Percentiles rank a stretch among this genome's conserved stretches.
Evolutionary conservation across 164 flowering plant genomes (phyloP).

Genomic region (Kalanchoe fedtschenkoi): DNA sequence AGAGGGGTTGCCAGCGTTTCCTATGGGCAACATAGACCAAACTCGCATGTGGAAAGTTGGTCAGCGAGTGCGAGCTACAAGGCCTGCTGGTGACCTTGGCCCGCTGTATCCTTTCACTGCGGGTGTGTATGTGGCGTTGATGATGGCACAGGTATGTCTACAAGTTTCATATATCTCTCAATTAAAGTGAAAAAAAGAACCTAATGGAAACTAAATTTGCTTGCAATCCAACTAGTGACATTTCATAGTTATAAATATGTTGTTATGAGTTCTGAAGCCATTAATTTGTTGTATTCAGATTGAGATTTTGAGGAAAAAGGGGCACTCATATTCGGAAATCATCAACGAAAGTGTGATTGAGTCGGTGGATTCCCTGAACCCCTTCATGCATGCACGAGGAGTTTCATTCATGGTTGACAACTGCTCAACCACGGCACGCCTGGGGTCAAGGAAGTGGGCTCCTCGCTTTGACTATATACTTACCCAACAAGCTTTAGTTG

Average conservation of each 20-base stretch:
- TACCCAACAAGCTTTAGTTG: slow-evolving; percentile 83
- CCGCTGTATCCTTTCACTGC: slow-evolving; percentile 88
- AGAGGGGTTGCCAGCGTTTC: slow-evolving; percentile 90
- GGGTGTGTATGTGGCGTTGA: slow-evolving; percentile 81
- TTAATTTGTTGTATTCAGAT: slow-evolving; percentile 33
- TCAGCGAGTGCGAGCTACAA: slow-evolving; percentile 54
- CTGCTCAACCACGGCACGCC: slow-evolving; percentile 86
- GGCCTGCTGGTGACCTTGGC: slow-evolving; percentile 81
- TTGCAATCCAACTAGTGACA: too few relatives aligned
- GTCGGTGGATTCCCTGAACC: slow-evolving; percentile 85
- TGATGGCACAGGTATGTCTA: slow-evolving; percentile 92
- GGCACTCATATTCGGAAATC: slow-evolving; percentile 91
- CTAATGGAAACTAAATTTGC: too few relatives aligned
- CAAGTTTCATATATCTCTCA: too few relatives aligned
- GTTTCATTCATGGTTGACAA: slow-evolving; percentile 96
- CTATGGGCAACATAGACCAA: slow-evolving; percentile 96
- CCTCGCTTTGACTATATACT: slow-evolving; percentile 87
- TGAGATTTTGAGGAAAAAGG: slow-evolving; percentile 86
- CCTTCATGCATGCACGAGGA: slow-evolving; percentile 97
- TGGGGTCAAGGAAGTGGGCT: slow-evolving; percentile 97
- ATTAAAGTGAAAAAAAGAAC: too few relatives aligned
- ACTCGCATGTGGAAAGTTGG: slow-evolving; percentile 99
- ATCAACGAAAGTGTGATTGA: slow-evolving; percentile 93
- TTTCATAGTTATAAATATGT: too few relatives aligned
- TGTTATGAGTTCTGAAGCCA: background rate